Evolutionary conservation across 345 rosid genomes (phyloP), one percentile per base, ranked within the genome.

Genomic region (Eucalyptus leucophloia): DNA sequence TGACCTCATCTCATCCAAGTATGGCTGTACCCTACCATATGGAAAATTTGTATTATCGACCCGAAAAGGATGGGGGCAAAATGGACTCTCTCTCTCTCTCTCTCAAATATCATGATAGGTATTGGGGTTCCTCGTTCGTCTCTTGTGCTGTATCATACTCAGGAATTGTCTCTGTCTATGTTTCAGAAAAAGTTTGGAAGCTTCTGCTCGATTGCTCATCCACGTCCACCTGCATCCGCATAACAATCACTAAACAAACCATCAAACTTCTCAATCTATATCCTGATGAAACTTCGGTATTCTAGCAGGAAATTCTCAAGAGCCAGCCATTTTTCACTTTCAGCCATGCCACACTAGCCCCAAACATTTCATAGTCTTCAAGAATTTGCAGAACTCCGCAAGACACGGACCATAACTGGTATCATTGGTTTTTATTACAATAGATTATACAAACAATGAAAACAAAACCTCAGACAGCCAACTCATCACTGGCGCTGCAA

Each of bases 91-190:
- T 34, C 32, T 86, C 45, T 87, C 28, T 86, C 47, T 87, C 77
- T 88, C 87, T 49, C 88, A 65, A 82, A 47, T 58, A 90, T 89
- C 80, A 90, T 89, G 92, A 88, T 86, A 87, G 34, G 77, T 88
- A 40, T 82, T 67, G 50, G 60, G 88, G 91, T 88, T 89, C 94
- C 90, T 90, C 86, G 30, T 93, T 90, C 93, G 95, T 94, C 95
- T 83, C 86, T 88, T 93, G 88, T 88, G 81, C 85, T 92, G 95
- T 91, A 90, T 91, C 92, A 86, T 88, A 90, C 8, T 60, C 72
- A 88, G 89, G 96, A 92, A 89, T 62, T 50, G 97, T 96, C 94
- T 88, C 54, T 93, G 87, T 96, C 96, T 86, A 49, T 89, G 92
- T 26, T 87, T 87, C 90, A 90, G 87, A 89, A 86, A 91, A 89